Conservation (phyloP, 257 asterid species). For the Capsicum rhomboideum region DNA sequence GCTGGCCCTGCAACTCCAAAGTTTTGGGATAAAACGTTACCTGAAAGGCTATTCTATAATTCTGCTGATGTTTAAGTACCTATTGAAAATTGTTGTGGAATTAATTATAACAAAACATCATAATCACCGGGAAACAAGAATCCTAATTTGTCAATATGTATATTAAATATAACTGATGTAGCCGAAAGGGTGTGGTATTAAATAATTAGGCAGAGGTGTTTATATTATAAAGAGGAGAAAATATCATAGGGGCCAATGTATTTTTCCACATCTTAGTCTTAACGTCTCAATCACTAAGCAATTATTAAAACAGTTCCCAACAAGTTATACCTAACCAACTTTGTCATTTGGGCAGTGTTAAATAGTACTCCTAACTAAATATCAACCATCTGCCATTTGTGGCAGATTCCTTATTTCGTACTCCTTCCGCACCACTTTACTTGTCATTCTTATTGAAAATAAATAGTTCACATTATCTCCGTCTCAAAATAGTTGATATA, state of each 20-base stretch:
- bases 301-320: neutral
- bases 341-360: neutral
- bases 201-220: constrained; percentile 18
- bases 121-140: neutral
- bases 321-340: neutral
- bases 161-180: neutral
- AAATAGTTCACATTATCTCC: too few relatives aligned
- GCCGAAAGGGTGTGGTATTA: neutral
- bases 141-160: neutral
- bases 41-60: neutral
- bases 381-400: neutral
- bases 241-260: neutral
- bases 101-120: neutral
- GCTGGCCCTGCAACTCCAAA: neutral
- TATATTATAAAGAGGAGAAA: neutral
- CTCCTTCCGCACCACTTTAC: too few relatives aligned
- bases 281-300: neutral
- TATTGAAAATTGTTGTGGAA: neutral
- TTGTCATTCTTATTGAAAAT: too few relatives aligned
- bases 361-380: neutral
- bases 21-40: neutral
- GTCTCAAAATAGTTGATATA: too few relatives aligned
- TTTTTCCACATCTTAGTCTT: neutral
- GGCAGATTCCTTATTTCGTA: neutral
- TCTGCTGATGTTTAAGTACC: neutral